These are phyloP conservation scores for Alternaria arbusti DNA, from an alignment of 2,329 filamentous ascomycete species.

Conservation along the genomic window DNA sequence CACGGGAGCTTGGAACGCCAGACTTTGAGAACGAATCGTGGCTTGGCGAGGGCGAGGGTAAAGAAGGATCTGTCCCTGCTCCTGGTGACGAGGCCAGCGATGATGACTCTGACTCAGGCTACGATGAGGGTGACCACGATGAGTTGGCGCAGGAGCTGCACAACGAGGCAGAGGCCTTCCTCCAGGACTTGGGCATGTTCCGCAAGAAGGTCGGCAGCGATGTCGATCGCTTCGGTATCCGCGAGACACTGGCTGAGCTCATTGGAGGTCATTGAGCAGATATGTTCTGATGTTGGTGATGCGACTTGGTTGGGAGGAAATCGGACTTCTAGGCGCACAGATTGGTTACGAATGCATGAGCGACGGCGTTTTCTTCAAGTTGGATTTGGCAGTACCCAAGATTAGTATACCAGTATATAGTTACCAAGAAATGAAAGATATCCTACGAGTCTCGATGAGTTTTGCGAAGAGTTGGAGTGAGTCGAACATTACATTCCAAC, in stretches of 20 bases:
- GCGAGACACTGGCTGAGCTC: slow-evolving; percentile 30
- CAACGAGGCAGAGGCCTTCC: slow-evolving; percentile 81
- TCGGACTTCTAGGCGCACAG: background rate
- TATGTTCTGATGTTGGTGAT: background rate
- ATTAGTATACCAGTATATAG: slow-evolving; percentile 15
- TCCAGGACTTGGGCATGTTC: slow-evolving; percentile 81
- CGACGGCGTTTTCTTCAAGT: slow-evolving; percentile 33
- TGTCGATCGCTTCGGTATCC: slow-evolving; percentile 64
- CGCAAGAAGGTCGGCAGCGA: slow-evolving; percentile 87
- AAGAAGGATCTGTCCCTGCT: slow-evolving; percentile 25
- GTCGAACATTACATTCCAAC: background rate
- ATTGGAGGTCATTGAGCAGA: slow-evolving; percentile 6
- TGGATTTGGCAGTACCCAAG: background rate
- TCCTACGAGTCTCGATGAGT: background rate
- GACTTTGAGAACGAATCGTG: slow-evolving; percentile 44
- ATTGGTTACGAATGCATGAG: slow-evolving; percentile 39
- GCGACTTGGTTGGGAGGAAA: background rate
- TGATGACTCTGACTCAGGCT: slow-evolving; percentile 56
- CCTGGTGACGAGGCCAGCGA: slow-evolving; percentile 46
- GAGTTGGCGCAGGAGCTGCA: slow-evolving; percentile 70
- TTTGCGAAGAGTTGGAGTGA: background rate
- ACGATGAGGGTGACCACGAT: slow-evolving; percentile 66
- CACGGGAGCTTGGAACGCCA: slow-evolving; percentile 32
- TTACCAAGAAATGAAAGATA: slow-evolving; percentile 2
- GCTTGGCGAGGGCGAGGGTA: slow-evolving; percentile 35